Base-by-base conservation (phyloP, 2,329 filamentous ascomycete species). In the Clarireedia sp. region DNA sequence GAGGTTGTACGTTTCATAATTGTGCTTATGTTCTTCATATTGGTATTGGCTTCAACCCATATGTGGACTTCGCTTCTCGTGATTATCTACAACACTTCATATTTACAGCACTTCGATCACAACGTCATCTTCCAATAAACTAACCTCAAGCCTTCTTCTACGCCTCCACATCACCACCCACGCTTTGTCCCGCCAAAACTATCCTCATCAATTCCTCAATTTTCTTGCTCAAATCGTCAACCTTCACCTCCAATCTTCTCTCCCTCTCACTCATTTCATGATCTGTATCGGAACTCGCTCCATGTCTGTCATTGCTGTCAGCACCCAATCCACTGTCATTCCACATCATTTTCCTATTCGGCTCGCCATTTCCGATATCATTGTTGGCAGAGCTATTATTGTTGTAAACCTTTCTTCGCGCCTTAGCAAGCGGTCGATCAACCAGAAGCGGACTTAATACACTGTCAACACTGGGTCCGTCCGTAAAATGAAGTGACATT, bases 201-300 rank as follows among this genome's bases (percentile, higher is more conserved):
- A 79, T 65, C 19, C 75, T 71, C 0, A 80, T 81, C 59, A 85
- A 69, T 54, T 75, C 75, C 60, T 83, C 79, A 62, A 85, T 81
- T 72, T 83, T 83, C 47, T 68, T 69, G 43, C 74, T 73, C 61
- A 85, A 67, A 60, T 83, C 80, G 3, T 70, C 68, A 53, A 85
- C 75, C 58, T 78, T 77, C 24, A 74, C 72, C 61, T 83, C 80
- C 24, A 69, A 57, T 10, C 52, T 61, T 7, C n/a, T 51, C 6
- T 55, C 47, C 21, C 47, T 51, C 26, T 50, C 53, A 10, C 19
- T 51, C 16, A 3, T 14, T 5, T 46, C 48, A 12, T 33, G 21
- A 33, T 45, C 47, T 37, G 24, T 24, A 7, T 38, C 29, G 29
- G 29, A 33, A 9, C 44, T 23, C 4, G 14, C 17, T 49, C 47